Conservation (phyloP, 2,329 filamentous ascomycete genomes). For the Exophiala bonariae region DNA sequence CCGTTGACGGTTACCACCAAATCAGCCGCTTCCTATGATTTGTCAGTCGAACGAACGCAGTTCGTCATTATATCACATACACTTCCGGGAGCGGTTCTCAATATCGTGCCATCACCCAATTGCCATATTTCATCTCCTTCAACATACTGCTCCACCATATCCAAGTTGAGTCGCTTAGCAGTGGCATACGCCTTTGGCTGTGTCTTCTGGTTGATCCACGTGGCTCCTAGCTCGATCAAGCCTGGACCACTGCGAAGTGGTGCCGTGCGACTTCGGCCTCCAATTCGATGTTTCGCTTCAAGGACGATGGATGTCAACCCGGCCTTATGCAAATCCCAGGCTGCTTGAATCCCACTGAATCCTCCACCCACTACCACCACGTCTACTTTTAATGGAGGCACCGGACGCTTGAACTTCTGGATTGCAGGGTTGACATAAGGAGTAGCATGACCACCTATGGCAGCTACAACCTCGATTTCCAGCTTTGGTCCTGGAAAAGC, state of each 20-base stretch:
- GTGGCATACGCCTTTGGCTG: constrained; percentile 49
- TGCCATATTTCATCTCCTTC: constrained; percentile 45
- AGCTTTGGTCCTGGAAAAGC: constrained; percentile 41
- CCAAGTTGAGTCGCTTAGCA: constrained; percentile 32
- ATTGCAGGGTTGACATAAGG: constrained; percentile 4
- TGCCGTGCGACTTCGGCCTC: constrained; percentile 52
- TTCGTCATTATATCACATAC: constrained; percentile 2
- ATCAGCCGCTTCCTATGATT: constrained; percentile 1
- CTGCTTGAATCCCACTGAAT: constrained; percentile 39
- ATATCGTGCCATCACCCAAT: constrained; percentile 34
- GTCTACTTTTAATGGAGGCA: constrained; percentile 22
- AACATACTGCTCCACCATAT: constrained; percentile 50
- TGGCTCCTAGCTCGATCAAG: constrained; percentile 54
- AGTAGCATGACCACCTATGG: constrained; percentile 16
- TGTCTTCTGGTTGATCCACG: constrained; percentile 60
- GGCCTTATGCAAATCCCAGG: constrained; percentile 34
- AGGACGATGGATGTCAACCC: constrained; percentile 45
- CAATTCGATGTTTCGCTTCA: constrained; percentile 51
- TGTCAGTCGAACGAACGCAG: neutral
- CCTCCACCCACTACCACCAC: constrained; percentile 49
- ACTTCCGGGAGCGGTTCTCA: constrained; percentile 7
- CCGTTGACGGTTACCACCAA: constrained; percentile 6
- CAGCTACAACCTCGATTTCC: constrained; percentile 45
- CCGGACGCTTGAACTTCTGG: constrained; percentile 5
- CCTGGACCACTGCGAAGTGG: constrained; percentile 32